phyloP scores from a whole-genome alignment of 345 rosid species.

The Linum usitatissimum region DNA sequence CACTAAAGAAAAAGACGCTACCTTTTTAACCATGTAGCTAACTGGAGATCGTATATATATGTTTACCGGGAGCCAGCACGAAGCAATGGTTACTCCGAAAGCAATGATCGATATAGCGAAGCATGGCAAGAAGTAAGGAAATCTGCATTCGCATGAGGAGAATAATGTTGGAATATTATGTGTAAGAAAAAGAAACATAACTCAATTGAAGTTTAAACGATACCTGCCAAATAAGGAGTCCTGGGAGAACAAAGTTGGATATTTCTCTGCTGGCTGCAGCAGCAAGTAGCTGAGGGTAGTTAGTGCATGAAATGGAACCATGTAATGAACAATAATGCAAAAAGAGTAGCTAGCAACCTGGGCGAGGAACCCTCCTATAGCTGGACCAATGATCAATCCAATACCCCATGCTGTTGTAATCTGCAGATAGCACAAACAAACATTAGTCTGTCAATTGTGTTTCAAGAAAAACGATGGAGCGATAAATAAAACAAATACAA shows the following conservation, averaged over 20 bases:
- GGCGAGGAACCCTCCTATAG: conserved; percentile 76
- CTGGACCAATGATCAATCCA: conserved; percentile 74
- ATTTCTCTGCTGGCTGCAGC: conserved; percentile 62
- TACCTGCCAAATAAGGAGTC: conserved; percentile 60
- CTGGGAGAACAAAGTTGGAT: conserved; percentile 39
- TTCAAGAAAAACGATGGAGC: not conserved
- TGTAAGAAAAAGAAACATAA: not conserved
- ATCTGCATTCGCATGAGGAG: conserved; percentile 30
- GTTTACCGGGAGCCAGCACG: conserved; percentile 52
- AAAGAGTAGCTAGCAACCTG: conserved; percentile 29
- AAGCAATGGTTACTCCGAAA: conserved; percentile 29
- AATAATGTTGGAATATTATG: conserved; percentile 4
- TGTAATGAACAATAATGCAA: no score
- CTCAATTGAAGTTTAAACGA: not conserved
- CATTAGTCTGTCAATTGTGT: not conserved
- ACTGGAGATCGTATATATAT: not conserved
- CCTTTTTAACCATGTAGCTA: not conserved
- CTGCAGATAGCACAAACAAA: conserved; percentile 19
- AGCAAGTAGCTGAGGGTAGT: not conserved
- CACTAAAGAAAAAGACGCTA: not conserved
- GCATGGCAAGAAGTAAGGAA: conserved; percentile 72
- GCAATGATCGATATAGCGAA: conserved; percentile 53
- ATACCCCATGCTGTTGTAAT: conserved; percentile 73
- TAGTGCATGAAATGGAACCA: no score
- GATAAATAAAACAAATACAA: not conserved